A percentile compares a stretch with the other conserved stretches of the same genome.
phyloP scores from a whole-genome alignment of 2,329 filamentous ascomycete genomes.

The Onygenales sp. region DNA sequence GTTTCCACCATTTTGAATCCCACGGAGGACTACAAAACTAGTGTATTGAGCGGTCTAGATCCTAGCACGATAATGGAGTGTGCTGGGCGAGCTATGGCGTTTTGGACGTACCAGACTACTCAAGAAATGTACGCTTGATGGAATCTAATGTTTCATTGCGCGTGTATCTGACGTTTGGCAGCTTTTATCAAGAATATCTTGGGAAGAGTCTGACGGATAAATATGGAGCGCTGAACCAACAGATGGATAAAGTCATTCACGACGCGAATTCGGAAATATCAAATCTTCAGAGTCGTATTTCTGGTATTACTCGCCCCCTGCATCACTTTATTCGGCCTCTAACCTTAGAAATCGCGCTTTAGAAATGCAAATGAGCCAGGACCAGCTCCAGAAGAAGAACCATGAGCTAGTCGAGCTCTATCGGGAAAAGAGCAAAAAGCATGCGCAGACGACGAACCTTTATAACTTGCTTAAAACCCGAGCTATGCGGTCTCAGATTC shows the following conservation, averaged over 20 bases:
- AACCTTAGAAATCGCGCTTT: background rate
- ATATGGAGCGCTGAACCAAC: slow-evolving; percentile 52
- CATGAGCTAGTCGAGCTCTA: slow-evolving; percentile 58
- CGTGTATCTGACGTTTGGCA: slow-evolving; percentile 21
- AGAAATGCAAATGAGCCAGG: slow-evolving; percentile 54
- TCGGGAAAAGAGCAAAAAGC: slow-evolving; percentile 60
- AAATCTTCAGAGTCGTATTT: slow-evolving; percentile 54
- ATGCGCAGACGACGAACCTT: slow-evolving; percentile 56
- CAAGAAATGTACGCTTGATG: slow-evolving; percentile 62
- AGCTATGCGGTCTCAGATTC: slow-evolving; percentile 45
- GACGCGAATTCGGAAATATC: slow-evolving; percentile 67
- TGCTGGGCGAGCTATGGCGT: slow-evolving; percentile 65
- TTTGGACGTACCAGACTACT: slow-evolving; percentile 76
- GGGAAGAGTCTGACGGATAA: slow-evolving; percentile 64
- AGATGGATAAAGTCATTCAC: slow-evolving; percentile 63
- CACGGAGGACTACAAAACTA: slow-evolving; percentile 83
- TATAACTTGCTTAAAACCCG: slow-evolving; percentile 49
- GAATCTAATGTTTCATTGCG: slow-evolving; percentile 1
- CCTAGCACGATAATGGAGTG: slow-evolving; percentile 81
- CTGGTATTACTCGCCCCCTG: slow-evolving; percentile 37
- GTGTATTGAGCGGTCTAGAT: slow-evolving; percentile 69
- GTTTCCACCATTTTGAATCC: slow-evolving; percentile 64
- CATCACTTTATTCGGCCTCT: background rate
- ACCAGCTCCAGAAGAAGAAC: slow-evolving; percentile 58
- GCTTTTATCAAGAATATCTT: slow-evolving; percentile 67